A percentile compares a stretch with the other conserved stretches of the same genome.
These are phyloP conservation scores for Cyberlindnera sargentensis DNA, from an alignment of 805 yeast species.

Conservation along the genomic window DNA sequence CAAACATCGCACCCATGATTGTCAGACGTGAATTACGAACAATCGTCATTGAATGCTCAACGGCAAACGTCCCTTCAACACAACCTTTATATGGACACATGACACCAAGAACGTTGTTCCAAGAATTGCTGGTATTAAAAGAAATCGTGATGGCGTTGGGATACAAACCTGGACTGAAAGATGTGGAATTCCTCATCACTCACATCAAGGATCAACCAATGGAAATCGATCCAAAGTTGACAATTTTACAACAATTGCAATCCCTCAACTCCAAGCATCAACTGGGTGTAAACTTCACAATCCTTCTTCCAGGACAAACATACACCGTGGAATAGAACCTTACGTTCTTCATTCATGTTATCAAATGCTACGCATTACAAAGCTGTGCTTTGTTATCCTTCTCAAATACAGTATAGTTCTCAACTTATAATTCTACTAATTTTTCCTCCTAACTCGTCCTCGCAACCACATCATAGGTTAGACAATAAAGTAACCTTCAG, in stretches of 20 bases:
- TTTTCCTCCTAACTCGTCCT: too few relatives aligned
- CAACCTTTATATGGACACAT: constrained; percentile 72
- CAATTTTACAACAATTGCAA: constrained; percentile 44
- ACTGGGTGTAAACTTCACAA: constrained; percentile 40
- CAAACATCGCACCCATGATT: constrained; percentile 40
- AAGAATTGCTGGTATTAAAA: constrained; percentile 36
- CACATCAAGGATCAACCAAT: constrained; percentile 42
- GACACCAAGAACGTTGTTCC: constrained; percentile 56
- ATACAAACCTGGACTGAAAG: constrained; percentile 10
- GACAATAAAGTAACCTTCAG: constrained; percentile 53
- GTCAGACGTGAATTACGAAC: constrained; percentile 36
- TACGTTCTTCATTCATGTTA: not conserved
- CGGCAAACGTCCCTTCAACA: constrained; percentile 35
- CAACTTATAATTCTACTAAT: too few relatives aligned
- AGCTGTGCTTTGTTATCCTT: too few relatives aligned
- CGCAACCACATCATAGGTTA: constrained; percentile 13
- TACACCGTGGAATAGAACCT: constrained; percentile 16
- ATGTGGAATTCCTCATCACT: constrained; percentile 20
- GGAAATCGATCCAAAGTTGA: constrained; percentile 47
- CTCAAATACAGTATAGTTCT: not conserved
- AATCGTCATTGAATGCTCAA: constrained; percentile 76
- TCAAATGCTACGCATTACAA: not conserved
- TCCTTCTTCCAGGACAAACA: constrained; percentile 51
- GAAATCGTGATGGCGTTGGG: not conserved
- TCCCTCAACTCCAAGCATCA: constrained; percentile 33